phyloP scores from a whole-genome alignment of 208 protist genomes.

The Crithidia acanthocephali region DNA sequence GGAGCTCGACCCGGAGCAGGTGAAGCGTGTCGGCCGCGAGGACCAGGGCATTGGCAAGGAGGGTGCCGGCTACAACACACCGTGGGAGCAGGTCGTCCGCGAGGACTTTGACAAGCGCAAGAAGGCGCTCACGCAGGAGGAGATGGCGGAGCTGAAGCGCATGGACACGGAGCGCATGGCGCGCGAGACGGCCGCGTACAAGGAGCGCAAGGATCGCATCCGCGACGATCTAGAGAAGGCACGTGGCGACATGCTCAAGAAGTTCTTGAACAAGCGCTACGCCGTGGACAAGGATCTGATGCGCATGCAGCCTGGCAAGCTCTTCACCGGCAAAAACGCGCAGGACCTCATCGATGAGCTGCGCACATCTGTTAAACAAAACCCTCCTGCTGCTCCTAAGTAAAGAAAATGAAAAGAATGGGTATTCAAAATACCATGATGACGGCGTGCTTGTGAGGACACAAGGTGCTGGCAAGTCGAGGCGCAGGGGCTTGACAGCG shows the following conservation, averaged over 20 bases:
- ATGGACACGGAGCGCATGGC: conserved; percentile 94
- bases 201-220: conserved; percentile 92
- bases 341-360: conserved; percentile 91
- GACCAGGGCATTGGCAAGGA: conserved; percentile 90
- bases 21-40: conserved; percentile 90
- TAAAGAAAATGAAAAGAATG: conserved; percentile 17
- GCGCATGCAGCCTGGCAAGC: conserved; percentile 90
- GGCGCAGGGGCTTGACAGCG: no score
- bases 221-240: conserved; percentile 89
- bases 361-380: conserved; percentile 51
- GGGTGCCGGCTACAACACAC: conserved; percentile 83
- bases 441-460: no score
- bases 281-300: conserved; percentile 93
- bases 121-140: conserved; percentile 92
- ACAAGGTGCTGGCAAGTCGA: no score
- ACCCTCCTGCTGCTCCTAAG: conserved; percentile 28
- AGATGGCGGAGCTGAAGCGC: conserved; percentile 94
- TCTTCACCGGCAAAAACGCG: conserved; percentile 81
- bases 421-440: no score
- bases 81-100: conserved; percentile 90
- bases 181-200: conserved; percentile 89
- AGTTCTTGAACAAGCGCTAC: conserved; percentile 93
- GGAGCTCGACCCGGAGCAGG: conserved; percentile 93
- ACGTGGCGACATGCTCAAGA: conserved; percentile 92
- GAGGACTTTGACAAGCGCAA: conserved; percentile 94